Conservation (phyloP, 108 stramenopile species). For the Cylindrotheca fusiformis region DNA sequence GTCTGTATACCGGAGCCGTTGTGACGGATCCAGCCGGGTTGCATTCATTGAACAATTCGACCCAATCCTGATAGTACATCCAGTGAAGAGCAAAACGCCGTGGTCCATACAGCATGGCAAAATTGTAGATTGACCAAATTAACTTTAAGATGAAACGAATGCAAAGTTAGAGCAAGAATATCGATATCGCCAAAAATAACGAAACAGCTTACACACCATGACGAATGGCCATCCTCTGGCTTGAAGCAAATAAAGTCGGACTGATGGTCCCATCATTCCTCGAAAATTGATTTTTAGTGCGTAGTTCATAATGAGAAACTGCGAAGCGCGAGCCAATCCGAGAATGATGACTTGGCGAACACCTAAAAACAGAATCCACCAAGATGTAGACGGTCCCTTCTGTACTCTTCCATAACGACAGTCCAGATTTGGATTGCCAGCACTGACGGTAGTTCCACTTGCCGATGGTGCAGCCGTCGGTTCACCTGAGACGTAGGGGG, state of each 20-base stretch:
- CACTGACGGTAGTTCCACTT: no score
- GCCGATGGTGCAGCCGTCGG: background rate
- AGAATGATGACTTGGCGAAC: conserved; percentile 43
- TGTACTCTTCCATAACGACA: no score
- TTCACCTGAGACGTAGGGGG: no score
- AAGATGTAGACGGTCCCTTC: conserved; percentile 28
- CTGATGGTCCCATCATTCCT: background rate
- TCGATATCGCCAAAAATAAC: background rate
- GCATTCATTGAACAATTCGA: conserved; percentile 22
- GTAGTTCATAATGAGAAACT: conserved; percentile 40
- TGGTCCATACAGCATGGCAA: background rate
- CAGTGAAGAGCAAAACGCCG: background rate
- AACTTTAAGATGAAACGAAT: background rate
- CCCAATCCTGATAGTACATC: background rate
- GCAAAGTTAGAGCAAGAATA: no score
- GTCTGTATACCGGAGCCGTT: conserved; percentile 10
- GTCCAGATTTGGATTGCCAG: no score
- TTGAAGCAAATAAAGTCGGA: background rate
- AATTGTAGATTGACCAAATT: conserved; percentile 2
- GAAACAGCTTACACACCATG: background rate
- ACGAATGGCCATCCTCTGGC: conserved; percentile 7
- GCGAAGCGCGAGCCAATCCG: conserved; percentile 17
- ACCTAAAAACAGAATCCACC: conserved; percentile 38
- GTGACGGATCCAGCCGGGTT: conserved; percentile 30
- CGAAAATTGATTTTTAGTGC: conserved; percentile 10